Evolutionary conservation across 176 grass and related monocot species (phyloP).

Genomic region (Oryza coarctata): DNA sequence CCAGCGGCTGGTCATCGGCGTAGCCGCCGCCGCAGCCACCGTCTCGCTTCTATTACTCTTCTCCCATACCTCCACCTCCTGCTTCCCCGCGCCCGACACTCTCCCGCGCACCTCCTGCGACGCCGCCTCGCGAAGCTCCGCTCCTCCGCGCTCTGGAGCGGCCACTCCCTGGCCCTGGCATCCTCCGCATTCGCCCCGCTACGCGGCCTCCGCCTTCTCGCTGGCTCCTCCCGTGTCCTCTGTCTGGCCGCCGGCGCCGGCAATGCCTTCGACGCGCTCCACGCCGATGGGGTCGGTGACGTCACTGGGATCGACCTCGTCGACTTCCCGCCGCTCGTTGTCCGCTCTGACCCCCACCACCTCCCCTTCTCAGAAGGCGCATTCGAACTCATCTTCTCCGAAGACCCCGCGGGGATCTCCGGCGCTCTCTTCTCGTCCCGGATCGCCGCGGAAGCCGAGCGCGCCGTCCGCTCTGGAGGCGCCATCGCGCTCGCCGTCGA

Average conservation of each 20-base stretch:
- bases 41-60: conserved; percentile 48
- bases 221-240: conserved; percentile 50
- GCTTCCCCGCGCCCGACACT: conserved; percentile 7
- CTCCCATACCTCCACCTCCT: conserved; percentile 40
- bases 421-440: conserved; percentile 60
- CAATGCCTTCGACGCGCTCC: conserved; percentile 62
- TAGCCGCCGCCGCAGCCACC: conserved; percentile 52
- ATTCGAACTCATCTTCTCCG: conserved; percentile 76
- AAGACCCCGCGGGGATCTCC: conserved; percentile 44
- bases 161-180: conserved; percentile 22
- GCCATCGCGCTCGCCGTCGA: conserved; percentile 47
- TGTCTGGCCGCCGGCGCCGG: conserved; percentile 67
- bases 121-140: conserved; percentile 55
- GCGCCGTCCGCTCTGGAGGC: conserved; percentile 46
- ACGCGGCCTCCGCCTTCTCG: conserved; percentile 39
- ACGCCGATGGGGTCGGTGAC: conserved; percentile 39
- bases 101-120: conserved; percentile 75
- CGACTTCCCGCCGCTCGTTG: conserved; percentile 70
- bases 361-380: conserved; percentile 55
- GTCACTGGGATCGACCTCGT: conserved; percentile 66
- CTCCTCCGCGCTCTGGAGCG: conserved; percentile 38
- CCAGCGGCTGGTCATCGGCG: conserved; percentile 38
- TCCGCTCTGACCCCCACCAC: conserved; percentile 54
- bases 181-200: conserved; percentile 37
- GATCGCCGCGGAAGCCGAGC: conserved; percentile 60